Base-by-base conservation (phyloP, 257 asterid species). In the Nicotiana knightiana region DNA sequence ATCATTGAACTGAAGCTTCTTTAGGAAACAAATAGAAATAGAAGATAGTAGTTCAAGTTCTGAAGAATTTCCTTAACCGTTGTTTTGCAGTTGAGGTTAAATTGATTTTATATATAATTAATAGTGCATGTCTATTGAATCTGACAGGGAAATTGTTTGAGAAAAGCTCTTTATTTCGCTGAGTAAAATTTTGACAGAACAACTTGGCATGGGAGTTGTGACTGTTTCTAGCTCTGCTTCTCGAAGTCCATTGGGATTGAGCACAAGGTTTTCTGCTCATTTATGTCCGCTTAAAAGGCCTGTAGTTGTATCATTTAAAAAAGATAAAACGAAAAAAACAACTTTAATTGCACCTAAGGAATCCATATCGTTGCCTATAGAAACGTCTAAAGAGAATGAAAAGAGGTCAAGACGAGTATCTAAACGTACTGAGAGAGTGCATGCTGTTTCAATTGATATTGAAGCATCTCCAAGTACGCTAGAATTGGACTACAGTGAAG, bases 401-500 rank as follows among this genome's bases (percentile, higher is more conserved):
- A 92, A 91, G 89, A 84, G 87, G 76, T 46, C 83, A 24, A 89
- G 89, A 84, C 87, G 87, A 86, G 87, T 55, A 81, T 87, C 82
- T 81, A 88, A 87, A 79, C 86, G 81, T 55, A 62, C 88, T 0
- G 91, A 92, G 79, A 86, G 91, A 82, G 88, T 91, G 24, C 85
- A 88, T 58, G 98, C 90, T 32, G 90, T 90, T n/a, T 26, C 91
- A 28, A 81, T 76, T 1, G 91, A 87, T 21, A 79, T 76, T 54
- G 94, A 87, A 85, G 89, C 90, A 3, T 67, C 90, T 80, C 88
- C 90, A 33, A 91, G 89, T 82, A 81, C 89, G 46, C 53, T 85
- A 71, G 97, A 90, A 7, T 73, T 94, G 82, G 98, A 94, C 84
- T 93, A 92, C 82, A 92, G 89, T 78, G 98, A 91, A 85, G 97